These are phyloP conservation scores for Saccharomycopsis malanga DNA, from an alignment of 805 yeast genomes.

Conservation along the genomic window DNA sequence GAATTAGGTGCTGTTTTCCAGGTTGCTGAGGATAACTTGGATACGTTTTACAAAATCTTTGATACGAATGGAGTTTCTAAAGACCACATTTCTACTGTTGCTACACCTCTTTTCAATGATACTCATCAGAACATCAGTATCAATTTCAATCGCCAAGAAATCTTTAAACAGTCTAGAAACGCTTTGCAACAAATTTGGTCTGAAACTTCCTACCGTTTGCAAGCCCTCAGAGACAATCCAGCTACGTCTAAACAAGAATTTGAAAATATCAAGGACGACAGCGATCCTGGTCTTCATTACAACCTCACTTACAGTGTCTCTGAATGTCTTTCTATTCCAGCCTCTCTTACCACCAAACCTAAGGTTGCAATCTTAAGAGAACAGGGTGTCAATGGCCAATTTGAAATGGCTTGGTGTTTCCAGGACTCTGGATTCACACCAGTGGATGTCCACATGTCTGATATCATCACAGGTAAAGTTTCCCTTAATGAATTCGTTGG, in stretches of 20 bases:
- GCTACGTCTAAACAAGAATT: slow-evolving; percentile 82
- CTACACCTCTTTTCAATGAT: slow-evolving; percentile 50
- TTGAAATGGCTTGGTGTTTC: slow-evolving; percentile 98
- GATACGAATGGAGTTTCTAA: slow-evolving; percentile 50
- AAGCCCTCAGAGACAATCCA: slow-evolving; percentile 91
- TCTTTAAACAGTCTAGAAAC: slow-evolving; percentile 52
- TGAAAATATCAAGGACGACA: slow-evolving; percentile 63
- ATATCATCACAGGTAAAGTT: slow-evolving; percentile 67
- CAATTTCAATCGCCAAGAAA: slow-evolving; percentile 36
- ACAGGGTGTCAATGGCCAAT: slow-evolving; percentile 97
- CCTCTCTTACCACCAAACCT: slow-evolving; percentile 47
- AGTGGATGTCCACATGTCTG: slow-evolving; percentile 97
- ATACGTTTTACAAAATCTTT: slow-evolving; percentile 49
- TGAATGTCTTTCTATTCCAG: slow-evolving; percentile 41
- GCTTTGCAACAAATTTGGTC: slow-evolving; percentile 79
- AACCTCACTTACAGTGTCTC: slow-evolving; percentile 63
- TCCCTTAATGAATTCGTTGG: slow-evolving; percentile 79
- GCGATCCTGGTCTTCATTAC: slow-evolving; percentile 85
- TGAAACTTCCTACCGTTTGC: slow-evolving; percentile 82
- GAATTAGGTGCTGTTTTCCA: slow-evolving; percentile 97
- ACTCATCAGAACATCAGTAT: slow-evolving; percentile 45
- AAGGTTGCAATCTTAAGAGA: slow-evolving; percentile 95
- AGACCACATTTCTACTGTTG: slow-evolving; percentile 54
- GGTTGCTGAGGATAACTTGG: slow-evolving; percentile 46
- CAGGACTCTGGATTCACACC: slow-evolving; percentile 90